These are phyloP conservation scores for Pleoardoris graminearum DNA, from an alignment of 2,329 filamentous ascomycete genomes.

Conservation along the genomic window DNA sequence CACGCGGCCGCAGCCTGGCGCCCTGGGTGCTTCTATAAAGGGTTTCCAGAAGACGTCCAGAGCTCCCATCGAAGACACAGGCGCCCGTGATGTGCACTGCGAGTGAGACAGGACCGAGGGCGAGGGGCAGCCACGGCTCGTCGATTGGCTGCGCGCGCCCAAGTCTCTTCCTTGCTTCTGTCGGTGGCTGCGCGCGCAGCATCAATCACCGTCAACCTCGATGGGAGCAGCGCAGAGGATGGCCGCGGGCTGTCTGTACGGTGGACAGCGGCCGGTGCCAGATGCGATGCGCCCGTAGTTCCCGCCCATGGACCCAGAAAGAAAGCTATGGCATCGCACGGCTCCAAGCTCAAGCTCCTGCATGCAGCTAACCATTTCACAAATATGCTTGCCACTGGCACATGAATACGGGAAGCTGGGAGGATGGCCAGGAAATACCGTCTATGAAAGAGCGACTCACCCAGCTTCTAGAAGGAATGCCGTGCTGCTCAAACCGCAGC, in stretches of 20 bases:
- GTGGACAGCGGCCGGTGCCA: background rate
- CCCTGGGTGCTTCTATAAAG: slow-evolving; percentile 19
- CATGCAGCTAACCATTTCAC: too few relatives aligned
- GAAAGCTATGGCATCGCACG: slow-evolving; percentile 7
- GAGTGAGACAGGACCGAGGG: slow-evolving; percentile 8
- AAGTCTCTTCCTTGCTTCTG: background rate
- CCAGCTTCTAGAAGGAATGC: too few relatives aligned
- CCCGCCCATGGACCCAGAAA: slow-evolving; percentile 13
- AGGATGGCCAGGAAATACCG: too few relatives aligned
- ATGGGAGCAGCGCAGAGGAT: background rate
- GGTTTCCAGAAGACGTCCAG: slow-evolving; percentile 32
- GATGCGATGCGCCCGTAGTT: slow-evolving; percentile 15
- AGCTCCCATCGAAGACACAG: slow-evolving; percentile 11
- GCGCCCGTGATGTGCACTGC: slow-evolving; percentile 3
- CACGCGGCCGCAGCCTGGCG: too few relatives aligned
- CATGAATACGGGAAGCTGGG: too few relatives aligned
- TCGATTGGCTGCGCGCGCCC: slow-evolving; percentile 6
- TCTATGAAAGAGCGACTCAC: too few relatives aligned
- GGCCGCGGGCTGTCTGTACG: background rate
- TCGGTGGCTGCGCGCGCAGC: background rate
- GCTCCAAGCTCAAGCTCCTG: slow-evolving; percentile 19
- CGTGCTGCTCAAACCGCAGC: too few relatives aligned
- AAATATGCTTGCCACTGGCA: too few relatives aligned
- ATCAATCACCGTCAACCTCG: background rate
- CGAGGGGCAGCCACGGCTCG: background rate